A percentile compares a stretch with the other conserved stretches of the same genome.
Conservation (phyloP, 2,329 filamentous ascomycete species). For the Davidsoniella virescens region DNA sequence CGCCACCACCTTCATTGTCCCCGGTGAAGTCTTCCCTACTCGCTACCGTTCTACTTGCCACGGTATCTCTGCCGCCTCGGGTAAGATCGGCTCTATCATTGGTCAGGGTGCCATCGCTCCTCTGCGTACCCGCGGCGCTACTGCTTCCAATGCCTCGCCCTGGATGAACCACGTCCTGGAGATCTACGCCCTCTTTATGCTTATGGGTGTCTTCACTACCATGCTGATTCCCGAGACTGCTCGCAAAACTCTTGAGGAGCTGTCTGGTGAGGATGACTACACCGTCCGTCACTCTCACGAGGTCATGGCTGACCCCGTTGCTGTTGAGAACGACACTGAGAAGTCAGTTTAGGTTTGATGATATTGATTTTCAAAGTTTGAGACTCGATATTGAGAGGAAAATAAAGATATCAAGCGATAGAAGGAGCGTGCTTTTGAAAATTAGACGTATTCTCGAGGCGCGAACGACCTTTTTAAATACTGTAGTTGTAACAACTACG, state of each 20-base stretch:
- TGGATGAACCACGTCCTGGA: conserved; percentile 67
- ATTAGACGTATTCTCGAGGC: too few relatives aligned
- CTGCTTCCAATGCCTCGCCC: conserved; percentile 26
- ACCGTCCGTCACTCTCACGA: conserved; percentile 7
- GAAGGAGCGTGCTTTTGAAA: too few relatives aligned
- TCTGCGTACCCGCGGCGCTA: conserved; percentile 31
- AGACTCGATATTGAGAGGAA: background rate
- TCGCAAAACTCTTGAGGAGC: conserved; percentile 29
- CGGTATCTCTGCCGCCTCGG: conserved; percentile 38
- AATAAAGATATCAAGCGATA: too few relatives aligned
- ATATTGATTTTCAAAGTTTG: background rate
- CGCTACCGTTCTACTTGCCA: conserved; percentile 40
- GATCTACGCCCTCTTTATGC: conserved; percentile 64
- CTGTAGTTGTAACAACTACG: too few relatives aligned
- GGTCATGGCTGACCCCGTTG: background rate
- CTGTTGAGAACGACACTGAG: conserved; percentile 2
- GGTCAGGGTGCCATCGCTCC: conserved; percentile 40
- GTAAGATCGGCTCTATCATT: conserved; percentile 30
- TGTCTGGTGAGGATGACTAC: conserved; percentile 9
- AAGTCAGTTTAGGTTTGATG: background rate
- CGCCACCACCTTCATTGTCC: conserved; percentile 40
- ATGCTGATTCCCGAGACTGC: conserved; percentile 60
- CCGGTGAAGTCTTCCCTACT: conserved; percentile 40
- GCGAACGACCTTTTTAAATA: too few relatives aligned
- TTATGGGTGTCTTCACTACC: conserved; percentile 51